A percentile compares a stretch with the other conserved stretches of the same genome.
These are phyloP conservation scores for Collybiopsis luxurians DNA, from an alignment of 768 basidiomycete genomes.

Conservation along the genomic window DNA sequence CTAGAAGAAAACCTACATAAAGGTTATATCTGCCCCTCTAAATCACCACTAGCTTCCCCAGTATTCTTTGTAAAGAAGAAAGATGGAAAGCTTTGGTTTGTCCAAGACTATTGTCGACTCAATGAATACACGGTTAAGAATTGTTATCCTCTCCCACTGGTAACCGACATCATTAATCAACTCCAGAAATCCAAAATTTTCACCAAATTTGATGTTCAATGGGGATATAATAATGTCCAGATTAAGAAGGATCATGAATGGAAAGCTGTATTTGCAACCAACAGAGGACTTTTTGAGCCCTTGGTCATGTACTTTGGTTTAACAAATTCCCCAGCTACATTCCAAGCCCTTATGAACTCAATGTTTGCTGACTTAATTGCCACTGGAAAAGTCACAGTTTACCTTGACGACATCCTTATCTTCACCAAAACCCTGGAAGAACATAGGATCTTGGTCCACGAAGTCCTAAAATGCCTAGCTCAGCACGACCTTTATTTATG, in stretches of 20 bases:
- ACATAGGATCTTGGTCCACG: constrained; percentile 8
- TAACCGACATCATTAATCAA: constrained; percentile 29
- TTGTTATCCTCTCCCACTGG: constrained; percentile 30
- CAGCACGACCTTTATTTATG: constrained; percentile 20
- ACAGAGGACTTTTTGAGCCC: constrained; percentile 36
- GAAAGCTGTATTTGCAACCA: constrained; percentile 40
- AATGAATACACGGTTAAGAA: constrained; percentile 31
- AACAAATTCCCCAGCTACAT: constrained; percentile 27
- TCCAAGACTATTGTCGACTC: constrained; percentile 18
- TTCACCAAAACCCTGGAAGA: constrained; percentile 8
- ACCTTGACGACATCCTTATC: constrained; percentile 30
- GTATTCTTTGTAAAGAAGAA: constrained; percentile 23
- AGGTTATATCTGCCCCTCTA: constrained; percentile 24
- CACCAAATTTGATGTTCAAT: constrained; percentile 35
- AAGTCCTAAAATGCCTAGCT: constrained; percentile 16
- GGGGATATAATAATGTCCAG: constrained; percentile 38
- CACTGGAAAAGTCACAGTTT: constrained; percentile 24
- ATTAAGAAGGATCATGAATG: constrained; percentile 39
- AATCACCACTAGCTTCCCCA: constrained; percentile 7
- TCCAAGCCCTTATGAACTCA: constrained; percentile 32
- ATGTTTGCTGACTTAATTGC: constrained; percentile 25
- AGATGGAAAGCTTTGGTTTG: constrained; percentile 16
- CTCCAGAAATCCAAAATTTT: constrained; percentile 23
- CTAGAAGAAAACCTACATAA: not conserved
- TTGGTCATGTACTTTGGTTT: constrained; percentile 41